Evolutionary conservation across 2,329 filamentous ascomycete species (phyloP), one percentile per base, ranked within the genome.

Genomic region (Reticulascus tulasneorum): DNA sequence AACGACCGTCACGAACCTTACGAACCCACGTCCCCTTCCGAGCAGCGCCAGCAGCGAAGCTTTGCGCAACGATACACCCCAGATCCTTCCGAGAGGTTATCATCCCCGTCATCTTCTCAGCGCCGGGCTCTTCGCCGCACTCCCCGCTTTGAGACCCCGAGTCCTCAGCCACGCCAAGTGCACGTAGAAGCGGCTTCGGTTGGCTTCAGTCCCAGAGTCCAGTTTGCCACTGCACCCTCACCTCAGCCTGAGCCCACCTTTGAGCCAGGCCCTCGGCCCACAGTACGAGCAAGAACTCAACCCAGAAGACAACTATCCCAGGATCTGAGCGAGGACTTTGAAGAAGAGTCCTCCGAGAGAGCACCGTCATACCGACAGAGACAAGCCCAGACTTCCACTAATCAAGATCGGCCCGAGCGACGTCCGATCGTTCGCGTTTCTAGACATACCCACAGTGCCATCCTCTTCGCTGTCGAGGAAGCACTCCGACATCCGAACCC

Each of bases 381-480:
- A 25, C 43, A 42, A 31, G 51, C 52, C 36, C 49, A 51, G 33
- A 50, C 54, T 42, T 58, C 56, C 42, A 50, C 54, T 21, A 51
- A 54, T 44, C 42, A 52, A 36, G 49, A 60, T 37, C 56, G 47
- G 41, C 53, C 59, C 33, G 58, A 64, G 35, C 60, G 66, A 26
- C 70, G 74, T 44, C 67, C 69, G 7, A 63, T 65, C 35, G 58
- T 73, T 43, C 80, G 79, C 53, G 82, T 96, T 60, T 95, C 89
- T 30, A 83, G 79, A 50, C 81, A 86, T 47, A 95, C 88, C 29
- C 86, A 87, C 47, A 86, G 85, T 60, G 91, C 93, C 23, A 90
- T 98, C 57, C 82, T 94, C 51, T 97, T 86, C 69, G 81, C 89
- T 23, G 78, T 97, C 38, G 90, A 97, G 69, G 88, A 94, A 67